These are phyloP conservation scores for Endothia cerciana DNA, from an alignment of 2,329 filamentous ascomycete genomes.

Conservation along the genomic window DNA sequence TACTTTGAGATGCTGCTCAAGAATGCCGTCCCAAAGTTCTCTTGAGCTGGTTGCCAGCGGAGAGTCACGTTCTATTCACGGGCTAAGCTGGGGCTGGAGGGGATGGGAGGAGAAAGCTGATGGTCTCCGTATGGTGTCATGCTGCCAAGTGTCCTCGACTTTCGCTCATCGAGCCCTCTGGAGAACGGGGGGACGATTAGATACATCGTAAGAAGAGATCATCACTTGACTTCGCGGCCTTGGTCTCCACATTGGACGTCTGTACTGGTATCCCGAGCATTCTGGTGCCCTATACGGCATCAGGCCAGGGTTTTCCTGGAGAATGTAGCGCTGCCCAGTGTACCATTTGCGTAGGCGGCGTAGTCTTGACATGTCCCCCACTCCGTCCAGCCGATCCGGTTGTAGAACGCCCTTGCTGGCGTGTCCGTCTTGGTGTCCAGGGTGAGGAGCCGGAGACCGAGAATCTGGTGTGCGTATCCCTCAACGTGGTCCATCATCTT, in stretches of 20 bases:
- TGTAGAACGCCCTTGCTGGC: conserved; percentile 35
- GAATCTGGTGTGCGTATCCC: conserved; percentile 26
- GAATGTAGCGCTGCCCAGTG: conserved; percentile 31
- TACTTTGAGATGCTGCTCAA: conserved; percentile 49
- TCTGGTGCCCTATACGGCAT: not conserved
- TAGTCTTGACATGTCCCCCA: conserved; percentile 37
- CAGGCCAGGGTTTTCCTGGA: conserved; percentile 30
- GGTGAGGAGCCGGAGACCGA: conserved; percentile 33
- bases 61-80: not conserved
- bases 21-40: conserved; percentile 44
- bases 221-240: not conserved
- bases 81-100: not conserved
- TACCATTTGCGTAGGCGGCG: conserved; percentile 32
- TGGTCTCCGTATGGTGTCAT: not conserved
- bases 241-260: conserved; percentile 14
- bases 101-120: not conserved
- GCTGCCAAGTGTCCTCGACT: not conserved
- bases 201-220: not conserved
- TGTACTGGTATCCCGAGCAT: conserved; percentile 15
- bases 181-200: not conserved
- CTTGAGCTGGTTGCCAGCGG: not conserved
- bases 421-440: conserved; percentile 36
- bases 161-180: not conserved
- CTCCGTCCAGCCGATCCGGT: conserved; percentile 34
- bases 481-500: conserved; percentile 35